Evolutionary conservation across 768 basidiomycete genomes (phyloP).

Genomic region (Gautieria morchelliformis): DNA sequence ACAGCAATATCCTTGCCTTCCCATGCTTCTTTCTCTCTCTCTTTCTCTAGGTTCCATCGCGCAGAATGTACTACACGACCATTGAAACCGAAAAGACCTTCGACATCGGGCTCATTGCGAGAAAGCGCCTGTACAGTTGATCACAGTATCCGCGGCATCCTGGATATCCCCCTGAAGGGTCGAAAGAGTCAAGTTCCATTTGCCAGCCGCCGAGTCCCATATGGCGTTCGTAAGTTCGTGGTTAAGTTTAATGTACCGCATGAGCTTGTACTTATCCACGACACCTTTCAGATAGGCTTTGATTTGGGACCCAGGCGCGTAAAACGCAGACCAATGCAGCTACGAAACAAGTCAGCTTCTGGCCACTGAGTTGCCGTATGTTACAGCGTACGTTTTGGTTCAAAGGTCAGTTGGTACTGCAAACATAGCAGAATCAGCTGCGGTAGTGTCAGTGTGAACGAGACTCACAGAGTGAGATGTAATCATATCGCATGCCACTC

Average conservation of each 20-base stretch:
- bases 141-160: conserved; percentile 46
- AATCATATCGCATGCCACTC: conserved; percentile 54
- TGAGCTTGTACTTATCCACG: conserved; percentile 47
- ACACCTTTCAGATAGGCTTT: conserved; percentile 41
- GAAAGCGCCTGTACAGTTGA: conserved; percentile 43
- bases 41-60: conserved; percentile 41
- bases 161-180: conserved; percentile 27
- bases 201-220: conserved; percentile 40
- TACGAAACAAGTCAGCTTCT: conserved; percentile 14
- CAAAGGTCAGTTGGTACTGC: conserved; percentile 53
- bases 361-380: not conserved
- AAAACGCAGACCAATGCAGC: conserved; percentile 54
- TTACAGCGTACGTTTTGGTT: conserved; percentile 34
- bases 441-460: not conserved
- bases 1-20: conserved; percentile 44
- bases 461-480: conserved; percentile 42
- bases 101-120: conserved; percentile 61
- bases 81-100: conserved; percentile 44
- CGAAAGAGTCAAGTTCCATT: conserved; percentile 30
- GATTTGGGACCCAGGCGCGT: conserved; percentile 52
- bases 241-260: conserved; percentile 41
- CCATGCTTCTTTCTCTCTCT: conserved; percentile 40
- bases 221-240: conserved; percentile 44
- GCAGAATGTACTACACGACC: conserved; percentile 59
- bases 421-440: not conserved